Conservation (phyloP, 2,329 filamentous ascomycete genomes). For the Colletotrichum navitas region DNA sequence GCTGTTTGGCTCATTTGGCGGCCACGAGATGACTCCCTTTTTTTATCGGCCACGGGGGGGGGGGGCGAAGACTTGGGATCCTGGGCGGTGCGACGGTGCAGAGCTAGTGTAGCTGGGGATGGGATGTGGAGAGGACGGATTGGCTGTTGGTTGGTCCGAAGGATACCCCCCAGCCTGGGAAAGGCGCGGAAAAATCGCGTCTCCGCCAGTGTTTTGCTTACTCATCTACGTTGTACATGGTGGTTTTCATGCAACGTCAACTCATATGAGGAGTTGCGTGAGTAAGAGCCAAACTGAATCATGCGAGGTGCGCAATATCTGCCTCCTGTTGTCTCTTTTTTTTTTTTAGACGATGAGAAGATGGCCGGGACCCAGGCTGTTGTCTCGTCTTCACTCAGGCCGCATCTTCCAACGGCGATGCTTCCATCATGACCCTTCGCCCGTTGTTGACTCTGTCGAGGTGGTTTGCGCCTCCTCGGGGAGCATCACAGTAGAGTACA, state of each 20-base stretch:
- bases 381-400: conserved; percentile 25
- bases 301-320: neutral
- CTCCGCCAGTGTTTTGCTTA: neutral
- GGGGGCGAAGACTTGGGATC: conserved; percentile 21
- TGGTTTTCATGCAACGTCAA: neutral
- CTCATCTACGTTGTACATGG: conserved; percentile 15
- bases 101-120: conserved; percentile 7
- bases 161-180: neutral
- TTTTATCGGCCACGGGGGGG: conserved; percentile 12
- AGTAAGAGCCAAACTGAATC: conserved; percentile 1
- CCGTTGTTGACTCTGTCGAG: conserved; percentile 55
- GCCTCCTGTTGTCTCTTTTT: neutral
- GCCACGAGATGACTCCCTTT: conserved; percentile 19
- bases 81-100: conserved; percentile 5
- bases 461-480: conserved; percentile 65
- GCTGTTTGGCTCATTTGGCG: conserved; percentile 23
- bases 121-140: conserved; percentile 1
- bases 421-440: conserved; percentile 33
- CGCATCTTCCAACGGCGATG: conserved; percentile 30
- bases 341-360: conserved; percentile 38
- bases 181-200: conserved; percentile 25
- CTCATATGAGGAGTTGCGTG: neutral
- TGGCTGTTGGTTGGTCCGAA: conserved; percentile 22
- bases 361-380: conserved; percentile 38
- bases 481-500: conserved; percentile 61